A percentile compares a stretch with the other conserved stretches of the same genome.
These are phyloP conservation scores for Luffa aegyptiaca DNA, from an alignment of 306 rosid species.

Conservation along the genomic window DNA sequence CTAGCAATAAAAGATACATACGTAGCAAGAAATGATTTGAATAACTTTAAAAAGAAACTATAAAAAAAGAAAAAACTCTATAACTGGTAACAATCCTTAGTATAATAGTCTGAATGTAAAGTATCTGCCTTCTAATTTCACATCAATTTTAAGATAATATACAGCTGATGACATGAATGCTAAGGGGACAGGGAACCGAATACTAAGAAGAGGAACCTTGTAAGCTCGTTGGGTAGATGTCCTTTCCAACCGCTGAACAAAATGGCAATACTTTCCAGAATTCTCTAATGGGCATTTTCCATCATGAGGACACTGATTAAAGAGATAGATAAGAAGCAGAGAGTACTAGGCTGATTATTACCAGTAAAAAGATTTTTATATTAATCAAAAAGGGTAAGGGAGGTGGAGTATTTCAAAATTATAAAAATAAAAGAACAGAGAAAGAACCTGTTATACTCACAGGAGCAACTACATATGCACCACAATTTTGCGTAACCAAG, in stretches of 20 bases:
- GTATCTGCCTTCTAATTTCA: not conserved
- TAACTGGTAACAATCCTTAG: not conserved
- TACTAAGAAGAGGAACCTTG: conserved; percentile 44
- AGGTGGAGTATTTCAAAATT: not conserved
- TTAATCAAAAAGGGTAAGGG: not conserved
- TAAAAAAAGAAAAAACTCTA: not conserved
- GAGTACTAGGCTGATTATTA: not conserved
- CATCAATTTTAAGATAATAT: not conserved
- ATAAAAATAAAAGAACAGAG: not conserved
- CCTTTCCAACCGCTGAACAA: conserved; percentile 91
- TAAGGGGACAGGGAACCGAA: conserved; percentile 2
- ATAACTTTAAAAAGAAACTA: not conserved
- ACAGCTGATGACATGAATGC: not conserved
- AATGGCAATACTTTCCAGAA: conserved; percentile 83
- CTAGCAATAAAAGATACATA: not conserved
- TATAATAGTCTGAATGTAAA: not conserved
- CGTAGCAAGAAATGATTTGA: not conserved
- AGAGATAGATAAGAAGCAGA: conserved; percentile 14
- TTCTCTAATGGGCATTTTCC: conserved; percentile 77
- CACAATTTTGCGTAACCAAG: conserved; percentile 40
- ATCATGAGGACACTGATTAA: conserved; percentile 85
- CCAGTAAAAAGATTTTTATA: not conserved
- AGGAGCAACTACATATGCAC: conserved; percentile 85
- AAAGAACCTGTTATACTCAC: conserved; percentile 40
- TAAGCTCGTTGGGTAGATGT: conserved; percentile 74